phyloP scores from a whole-genome alignment of 495 filamentous ascomycete genomes.

The Hyphodiscus hymeniophilus region DNA sequence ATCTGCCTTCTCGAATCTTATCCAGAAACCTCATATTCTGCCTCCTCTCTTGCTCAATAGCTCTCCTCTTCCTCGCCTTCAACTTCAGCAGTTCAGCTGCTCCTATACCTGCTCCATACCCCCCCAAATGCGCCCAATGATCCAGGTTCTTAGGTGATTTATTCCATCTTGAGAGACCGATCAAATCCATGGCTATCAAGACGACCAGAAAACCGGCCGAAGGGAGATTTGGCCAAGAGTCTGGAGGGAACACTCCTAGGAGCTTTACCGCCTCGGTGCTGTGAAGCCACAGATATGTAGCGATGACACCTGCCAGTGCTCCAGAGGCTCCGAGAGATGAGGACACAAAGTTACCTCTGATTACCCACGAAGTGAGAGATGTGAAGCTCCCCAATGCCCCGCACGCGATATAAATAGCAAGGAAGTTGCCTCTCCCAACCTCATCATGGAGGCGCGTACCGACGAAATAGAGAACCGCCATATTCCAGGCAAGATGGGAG shows the following conservation, averaged over 20 bases:
- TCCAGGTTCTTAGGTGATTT: slow-evolving; percentile 39
- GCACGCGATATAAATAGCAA: slow-evolving; percentile 64
- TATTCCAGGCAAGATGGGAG: slow-evolving; percentile 62
- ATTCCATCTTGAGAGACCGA: slow-evolving; percentile 29
- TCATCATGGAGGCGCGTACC: slow-evolving; percentile 66
- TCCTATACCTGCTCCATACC: slow-evolving; percentile 44
- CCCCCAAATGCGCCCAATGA: slow-evolving; percentile 65
- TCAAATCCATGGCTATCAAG: slow-evolving; percentile 37
- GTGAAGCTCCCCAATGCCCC: slow-evolving; percentile 59
- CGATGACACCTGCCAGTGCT: slow-evolving; percentile 58
- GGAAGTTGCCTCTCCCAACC: slow-evolving; percentile 75
- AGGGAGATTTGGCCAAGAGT: slow-evolving; percentile 40
- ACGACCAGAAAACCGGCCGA: slow-evolving; percentile 40
- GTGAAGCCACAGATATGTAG: slow-evolving; percentile 62
- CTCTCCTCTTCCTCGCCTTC: slow-evolving; percentile 11
- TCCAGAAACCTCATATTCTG: slow-evolving; percentile 15
- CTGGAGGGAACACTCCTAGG: slow-evolving; percentile 39
- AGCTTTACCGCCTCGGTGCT: slow-evolving; percentile 40
- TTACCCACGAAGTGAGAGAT: slow-evolving; percentile 51
- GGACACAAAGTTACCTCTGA: slow-evolving; percentile 39
- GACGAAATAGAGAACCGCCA: slow-evolving; percentile 47
- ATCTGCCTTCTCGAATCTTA: slow-evolving; percentile 13
- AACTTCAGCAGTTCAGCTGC: slow-evolving; percentile 27
- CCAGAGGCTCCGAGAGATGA: slow-evolving; percentile 67
- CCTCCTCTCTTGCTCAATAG: slow-evolving; percentile 18